phyloP scores from a whole-genome alignment of 306 rosid species.

The Pueraria montana region DNA sequence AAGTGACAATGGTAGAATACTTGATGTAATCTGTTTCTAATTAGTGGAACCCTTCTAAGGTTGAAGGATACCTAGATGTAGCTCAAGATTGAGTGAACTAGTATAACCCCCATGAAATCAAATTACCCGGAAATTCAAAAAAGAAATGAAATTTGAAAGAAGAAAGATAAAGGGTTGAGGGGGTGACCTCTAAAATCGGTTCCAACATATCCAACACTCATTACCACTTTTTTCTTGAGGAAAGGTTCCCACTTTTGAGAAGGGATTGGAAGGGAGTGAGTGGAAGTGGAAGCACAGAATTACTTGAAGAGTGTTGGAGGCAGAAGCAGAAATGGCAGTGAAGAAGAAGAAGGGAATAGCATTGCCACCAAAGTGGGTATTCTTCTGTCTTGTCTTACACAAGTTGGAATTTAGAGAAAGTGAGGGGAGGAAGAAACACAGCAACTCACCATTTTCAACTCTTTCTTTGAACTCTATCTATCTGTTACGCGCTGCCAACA shows the following conservation, averaged over 20 bases:
- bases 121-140: background rate
- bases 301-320: conserved; percentile 44
- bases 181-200: conserved; percentile 55
- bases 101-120: background rate
- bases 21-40: too few relatives aligned
- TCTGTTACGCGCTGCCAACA: background rate
- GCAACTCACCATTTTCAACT: background rate
- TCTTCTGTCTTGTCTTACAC: background rate
- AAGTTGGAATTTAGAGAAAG: conserved; percentile 9
- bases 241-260: conserved; percentile 56
- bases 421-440: background rate
- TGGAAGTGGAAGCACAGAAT: conserved; percentile 39
- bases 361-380: conserved; percentile 23
- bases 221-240: conserved; percentile 58
- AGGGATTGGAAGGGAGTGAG: conserved; percentile 39
- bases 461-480: background rate
- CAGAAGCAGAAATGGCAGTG: conserved; percentile 35
- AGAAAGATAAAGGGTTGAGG: background rate
- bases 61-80: too few relatives aligned
- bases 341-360: conserved; percentile 29
- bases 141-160: background rate
- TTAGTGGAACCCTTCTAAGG: too few relatives aligned
- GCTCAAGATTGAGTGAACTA: too few relatives aligned
- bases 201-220: conserved; percentile 62
- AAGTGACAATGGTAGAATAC: too few relatives aligned